phyloP scores from a whole-genome alignment of 345 rosid genomes.

The Ailanthus altissimus region DNA sequence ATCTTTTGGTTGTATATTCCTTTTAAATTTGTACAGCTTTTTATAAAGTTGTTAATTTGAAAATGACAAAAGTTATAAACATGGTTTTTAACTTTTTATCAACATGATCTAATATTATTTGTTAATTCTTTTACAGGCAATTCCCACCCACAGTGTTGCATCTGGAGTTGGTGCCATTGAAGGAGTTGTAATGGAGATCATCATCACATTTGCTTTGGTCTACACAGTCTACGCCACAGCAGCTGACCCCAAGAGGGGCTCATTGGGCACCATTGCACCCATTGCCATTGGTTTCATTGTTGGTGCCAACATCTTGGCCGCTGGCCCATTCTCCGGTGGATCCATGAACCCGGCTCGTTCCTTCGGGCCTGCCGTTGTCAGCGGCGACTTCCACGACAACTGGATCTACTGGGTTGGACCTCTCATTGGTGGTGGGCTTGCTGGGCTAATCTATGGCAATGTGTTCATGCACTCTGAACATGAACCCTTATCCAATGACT shows the following conservation, averaged over 20 bases:
- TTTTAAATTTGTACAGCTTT: background rate
- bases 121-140: conserved; percentile 41
- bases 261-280: conserved; percentile 85
- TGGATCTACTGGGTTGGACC: conserved; percentile 97
- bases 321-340: conserved; percentile 96
- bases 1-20: background rate
- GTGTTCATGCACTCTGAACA: conserved; percentile 62
- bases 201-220: conserved; percentile 84
- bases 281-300: conserved; percentile 92
- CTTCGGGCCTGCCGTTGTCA: conserved; percentile 88
- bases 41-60: too few species aligned
- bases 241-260: conserved; percentile 93
- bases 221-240: conserved; percentile 97
- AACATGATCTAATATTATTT: background rate
- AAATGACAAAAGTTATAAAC: too few species aligned
- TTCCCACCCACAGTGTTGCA: conserved; percentile 74
- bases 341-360: conserved; percentile 99
- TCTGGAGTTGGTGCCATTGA: conserved; percentile 75
- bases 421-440: conserved; percentile 82
- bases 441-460: conserved; percentile 73
- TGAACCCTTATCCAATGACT: conserved; percentile 50
- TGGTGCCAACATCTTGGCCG: conserved; percentile 93
- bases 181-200: conserved; percentile 92
- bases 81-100: too few species aligned
- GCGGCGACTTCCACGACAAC: conserved; percentile 79